phyloP scores from a whole-genome alignment of 2,329 filamentous ascomycete genomes.

The Fusarium sp. region DNA sequence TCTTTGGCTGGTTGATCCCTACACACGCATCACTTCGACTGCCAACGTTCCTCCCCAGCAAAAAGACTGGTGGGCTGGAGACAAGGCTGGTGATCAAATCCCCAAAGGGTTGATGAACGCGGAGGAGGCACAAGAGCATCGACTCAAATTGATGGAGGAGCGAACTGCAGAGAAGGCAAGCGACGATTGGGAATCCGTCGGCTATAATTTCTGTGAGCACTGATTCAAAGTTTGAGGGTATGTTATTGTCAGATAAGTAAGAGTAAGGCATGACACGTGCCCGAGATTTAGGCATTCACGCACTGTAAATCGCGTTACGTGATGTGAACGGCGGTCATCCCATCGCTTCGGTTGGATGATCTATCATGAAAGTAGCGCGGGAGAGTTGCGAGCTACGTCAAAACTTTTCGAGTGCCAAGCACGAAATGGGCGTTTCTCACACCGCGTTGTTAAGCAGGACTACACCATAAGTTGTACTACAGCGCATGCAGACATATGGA shows the following conservation, averaged over 20 bases:
- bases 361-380: too few relatives aligned
- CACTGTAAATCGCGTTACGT: too few relatives aligned
- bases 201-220: slow-evolving; percentile 12
- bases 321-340: too few relatives aligned
- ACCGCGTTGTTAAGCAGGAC: background rate
- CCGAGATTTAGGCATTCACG: too few relatives aligned
- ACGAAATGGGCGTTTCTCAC: background rate
- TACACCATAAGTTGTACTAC: background rate
- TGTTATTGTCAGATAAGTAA: too few relatives aligned
- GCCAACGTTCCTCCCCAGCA: slow-evolving; percentile 7
- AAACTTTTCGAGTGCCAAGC: background rate
- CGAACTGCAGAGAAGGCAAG: background rate
- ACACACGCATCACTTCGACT: background rate
- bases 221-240: background rate
- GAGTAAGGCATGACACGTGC: too few relatives aligned
- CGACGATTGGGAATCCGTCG: fast-evolving
- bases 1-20: slow-evolving; percentile 12
- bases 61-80: background rate
- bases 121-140: slow-evolving; percentile 1
- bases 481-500: background rate
- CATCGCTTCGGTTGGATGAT: too few relatives aligned
- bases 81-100: background rate
- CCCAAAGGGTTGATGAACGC: background rate
- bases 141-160: slow-evolving; percentile 5
- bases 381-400: background rate